Conservation (phyloP, 371 early-diverging fungal genomes). For the Lichtheimia corymbifera region DNA sequence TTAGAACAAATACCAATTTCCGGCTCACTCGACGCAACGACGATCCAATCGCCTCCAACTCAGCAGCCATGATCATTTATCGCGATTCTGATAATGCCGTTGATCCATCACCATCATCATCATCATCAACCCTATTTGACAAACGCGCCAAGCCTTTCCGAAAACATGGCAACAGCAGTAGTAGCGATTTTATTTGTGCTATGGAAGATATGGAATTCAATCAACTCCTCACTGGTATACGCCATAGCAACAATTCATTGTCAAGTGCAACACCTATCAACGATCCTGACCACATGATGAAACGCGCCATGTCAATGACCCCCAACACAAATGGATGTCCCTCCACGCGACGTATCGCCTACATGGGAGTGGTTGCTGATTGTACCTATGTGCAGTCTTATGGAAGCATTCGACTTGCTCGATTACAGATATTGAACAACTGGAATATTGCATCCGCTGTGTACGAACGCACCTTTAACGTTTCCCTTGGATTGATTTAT, state of each 20-base stretch:
- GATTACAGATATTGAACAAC: constrained; percentile 71
- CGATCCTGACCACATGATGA: neutral
- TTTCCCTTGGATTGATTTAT: constrained; percentile 82
- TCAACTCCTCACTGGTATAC: constrained; percentile 19
- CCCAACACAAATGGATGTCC: constrained; percentile 7
- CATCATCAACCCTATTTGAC: neutral
- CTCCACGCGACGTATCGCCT: constrained; percentile 29
- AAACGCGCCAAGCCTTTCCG: neutral
- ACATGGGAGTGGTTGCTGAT: constrained; percentile 66
- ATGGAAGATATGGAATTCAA: constrained; percentile 27
- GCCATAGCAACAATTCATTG: neutral
- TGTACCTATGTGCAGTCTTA: constrained; percentile 72
- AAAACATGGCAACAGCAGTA: neutral
- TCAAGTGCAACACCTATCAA: neutral
- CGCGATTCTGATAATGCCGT: constrained; percentile 59
- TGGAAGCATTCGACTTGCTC: constrained; percentile 55
- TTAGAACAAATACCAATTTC: constrained; percentile 61
- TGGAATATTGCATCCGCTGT: constrained; percentile 80
- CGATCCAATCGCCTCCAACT: constrained; percentile 47
- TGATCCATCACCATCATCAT: neutral
- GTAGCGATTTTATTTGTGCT: constrained; percentile 19
- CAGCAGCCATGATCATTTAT: constrained; percentile 61
- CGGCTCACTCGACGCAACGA: constrained; percentile 51
- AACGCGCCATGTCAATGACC: neutral
- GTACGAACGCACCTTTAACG: constrained; percentile 91